Conservation (phyloP, 345 rosid genomes). For the Moricandia moricandioides region DNA sequence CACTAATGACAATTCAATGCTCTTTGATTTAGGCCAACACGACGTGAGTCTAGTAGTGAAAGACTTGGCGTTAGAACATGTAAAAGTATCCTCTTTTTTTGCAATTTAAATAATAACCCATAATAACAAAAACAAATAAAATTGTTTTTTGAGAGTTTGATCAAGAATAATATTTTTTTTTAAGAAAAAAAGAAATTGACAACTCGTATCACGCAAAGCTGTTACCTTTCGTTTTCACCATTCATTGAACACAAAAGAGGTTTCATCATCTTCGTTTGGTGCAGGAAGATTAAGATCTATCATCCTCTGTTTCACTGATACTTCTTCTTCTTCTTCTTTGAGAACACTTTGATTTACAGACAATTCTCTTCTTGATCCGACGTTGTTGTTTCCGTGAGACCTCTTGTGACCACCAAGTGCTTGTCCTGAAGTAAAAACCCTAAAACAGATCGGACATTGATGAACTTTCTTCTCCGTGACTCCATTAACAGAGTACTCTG, state of each 20-base stretch:
- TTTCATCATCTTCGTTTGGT: slow-evolving; percentile 61
- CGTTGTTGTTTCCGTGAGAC: slow-evolving; percentile 52
- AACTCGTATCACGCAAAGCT: slow-evolving; percentile 32
- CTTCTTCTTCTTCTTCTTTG: slow-evolving; percentile 17
- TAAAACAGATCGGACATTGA: slow-evolving; percentile 77
- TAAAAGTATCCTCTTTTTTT: slow-evolving; percentile 34
- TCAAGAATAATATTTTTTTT: not conserved
- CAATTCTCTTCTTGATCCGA: not conserved
- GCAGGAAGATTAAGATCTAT: slow-evolving; percentile 97
- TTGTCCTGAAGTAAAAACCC: slow-evolving; percentile 90
- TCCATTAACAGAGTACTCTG: slow-evolving; percentile 21
- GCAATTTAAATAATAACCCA: slow-evolving; percentile 7
- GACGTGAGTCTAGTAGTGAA: slow-evolving; percentile 31
- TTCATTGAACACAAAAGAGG: slow-evolving; percentile 64
- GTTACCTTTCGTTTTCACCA: slow-evolving; percentile 34
- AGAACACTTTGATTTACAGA: slow-evolving; percentile 8
- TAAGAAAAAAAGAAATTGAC: not conserved
- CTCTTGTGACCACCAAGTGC: slow-evolving; percentile 98
- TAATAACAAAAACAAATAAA: slow-evolving; percentile 4
- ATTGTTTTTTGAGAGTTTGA: slow-evolving; percentile 16
- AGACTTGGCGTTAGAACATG: slow-evolving; percentile 41
- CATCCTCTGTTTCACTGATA: slow-evolving; percentile 39
- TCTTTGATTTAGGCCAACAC: slow-evolving; percentile 35
- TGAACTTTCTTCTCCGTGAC: slow-evolving; percentile 46
- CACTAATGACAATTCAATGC: slow-evolving; percentile 23